These are phyloP conservation scores for Fusarium sp. DNA, from an alignment of 2,329 filamentous ascomycete species.

Conservation along the genomic window DNA sequence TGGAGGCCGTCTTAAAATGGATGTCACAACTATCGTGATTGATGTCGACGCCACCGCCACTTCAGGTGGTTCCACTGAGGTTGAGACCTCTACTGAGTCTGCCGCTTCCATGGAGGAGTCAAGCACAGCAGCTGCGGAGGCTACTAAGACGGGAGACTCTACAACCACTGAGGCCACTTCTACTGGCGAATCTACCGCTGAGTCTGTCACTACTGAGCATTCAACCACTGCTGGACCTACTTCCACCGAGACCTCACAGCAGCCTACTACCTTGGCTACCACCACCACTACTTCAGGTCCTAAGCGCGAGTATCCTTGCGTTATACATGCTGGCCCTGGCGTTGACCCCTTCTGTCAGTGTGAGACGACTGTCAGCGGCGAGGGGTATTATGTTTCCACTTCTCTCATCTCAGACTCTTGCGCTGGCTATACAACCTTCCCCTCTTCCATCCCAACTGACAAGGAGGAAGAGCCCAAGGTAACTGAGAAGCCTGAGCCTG, in stretches of 20 bases:
- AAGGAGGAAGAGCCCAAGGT: conserved; percentile 10
- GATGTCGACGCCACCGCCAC: conserved; percentile 2
- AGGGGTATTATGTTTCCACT: conserved; percentile 6
- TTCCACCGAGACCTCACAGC: background rate
- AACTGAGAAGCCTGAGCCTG: conserved; percentile 1
- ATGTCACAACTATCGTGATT: conserved; percentile 2
- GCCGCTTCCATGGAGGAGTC: background rate
- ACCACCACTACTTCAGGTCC: background rate
- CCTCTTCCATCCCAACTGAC: conserved; percentile 6
- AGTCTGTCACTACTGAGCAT: background rate
- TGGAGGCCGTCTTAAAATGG: background rate
- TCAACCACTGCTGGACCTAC: background rate
- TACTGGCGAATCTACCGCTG: background rate
- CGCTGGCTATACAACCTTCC: conserved; percentile 20
- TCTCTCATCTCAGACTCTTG: conserved; percentile 13
- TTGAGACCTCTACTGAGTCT: background rate
- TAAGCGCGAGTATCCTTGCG: conserved; percentile 14
- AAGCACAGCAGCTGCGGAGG: background rate
- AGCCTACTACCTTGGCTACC: conserved; percentile 4
- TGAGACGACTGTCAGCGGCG: conserved; percentile 14
- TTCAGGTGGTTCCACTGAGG: background rate
- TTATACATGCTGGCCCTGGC: conserved; percentile 8
- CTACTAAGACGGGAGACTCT: background rate
- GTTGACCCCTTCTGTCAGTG: conserved; percentile 4
- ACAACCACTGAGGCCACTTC: background rate